phyloP scores from a whole-genome alignment of 2,329 filamentous ascomycete genomes.

The Epichloe coenophiala region DNA sequence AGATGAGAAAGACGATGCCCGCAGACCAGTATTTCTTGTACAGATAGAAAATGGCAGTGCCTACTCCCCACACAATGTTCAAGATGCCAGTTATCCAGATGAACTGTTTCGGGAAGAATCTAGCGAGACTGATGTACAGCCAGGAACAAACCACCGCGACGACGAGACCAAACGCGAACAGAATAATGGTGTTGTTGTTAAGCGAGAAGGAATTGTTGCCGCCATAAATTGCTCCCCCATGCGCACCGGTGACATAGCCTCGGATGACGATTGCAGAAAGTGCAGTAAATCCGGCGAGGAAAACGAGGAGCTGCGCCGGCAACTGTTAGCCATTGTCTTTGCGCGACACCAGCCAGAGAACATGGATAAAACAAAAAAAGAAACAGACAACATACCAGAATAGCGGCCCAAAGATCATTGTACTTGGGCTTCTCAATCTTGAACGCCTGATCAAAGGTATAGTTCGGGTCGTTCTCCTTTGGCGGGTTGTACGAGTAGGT shows the following conservation, averaged over 20 bases:
- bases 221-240: conserved; percentile 62
- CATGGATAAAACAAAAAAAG: fast-evolving
- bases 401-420: conserved; percentile 80
- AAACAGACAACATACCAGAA: conserved; percentile 41
- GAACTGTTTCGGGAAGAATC: conserved; percentile 73
- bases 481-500: conserved; percentile 24
- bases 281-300: conserved; percentile 59
- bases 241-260: conserved; percentile 52
- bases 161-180: conserved; percentile 67
- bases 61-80: conserved; percentile 75
- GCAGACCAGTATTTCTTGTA: conserved; percentile 64
- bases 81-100: conserved; percentile 88
- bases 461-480: conserved; percentile 31
- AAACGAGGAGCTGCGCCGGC: conserved; percentile 45
- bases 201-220: conserved; percentile 51
- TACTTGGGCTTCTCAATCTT: conserved; percentile 72
- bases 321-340: background rate
- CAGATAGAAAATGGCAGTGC: conserved; percentile 77
- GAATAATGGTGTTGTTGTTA: conserved; percentile 71
- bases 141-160: conserved; percentile 65
- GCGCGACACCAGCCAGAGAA: no score
- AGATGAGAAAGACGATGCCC: conserved; percentile 77
- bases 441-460: conserved; percentile 67
- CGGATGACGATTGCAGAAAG: conserved; percentile 65
- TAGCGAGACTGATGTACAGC: conserved; percentile 61